These are phyloP conservation scores for Pythium graminicola DNA, from an alignment of 352 stramenopile genomes.

Conservation along the genomic window DNA sequence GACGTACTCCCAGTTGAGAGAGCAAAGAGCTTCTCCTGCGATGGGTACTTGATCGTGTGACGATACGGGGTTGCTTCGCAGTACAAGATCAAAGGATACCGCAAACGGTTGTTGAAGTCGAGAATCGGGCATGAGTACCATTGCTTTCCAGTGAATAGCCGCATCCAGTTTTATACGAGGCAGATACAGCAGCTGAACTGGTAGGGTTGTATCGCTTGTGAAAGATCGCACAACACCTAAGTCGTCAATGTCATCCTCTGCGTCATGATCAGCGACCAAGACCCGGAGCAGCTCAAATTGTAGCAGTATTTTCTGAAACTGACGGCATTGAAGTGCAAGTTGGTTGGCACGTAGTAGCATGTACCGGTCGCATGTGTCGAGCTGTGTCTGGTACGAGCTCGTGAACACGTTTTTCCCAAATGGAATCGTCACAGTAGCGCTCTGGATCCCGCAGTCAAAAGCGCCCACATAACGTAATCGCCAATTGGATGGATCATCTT, in stretches of 20 bases:
- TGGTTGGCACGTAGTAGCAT: slow-evolving; percentile 16
- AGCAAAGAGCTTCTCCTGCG: slow-evolving; percentile 37
- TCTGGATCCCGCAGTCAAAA: slow-evolving; percentile 39
- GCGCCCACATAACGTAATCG: slow-evolving; percentile 41
- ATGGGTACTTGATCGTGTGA: slow-evolving; percentile 34
- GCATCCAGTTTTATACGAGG: slow-evolving; percentile 26
- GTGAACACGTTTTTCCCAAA: slow-evolving; percentile 24
- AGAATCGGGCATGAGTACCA: too few species aligned
- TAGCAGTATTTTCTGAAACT: slow-evolving; percentile 47
- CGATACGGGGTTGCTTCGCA: slow-evolving; percentile 25
- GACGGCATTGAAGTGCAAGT: slow-evolving; percentile 36
- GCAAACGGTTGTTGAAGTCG: slow-evolving; percentile 28
- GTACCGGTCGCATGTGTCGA: slow-evolving; percentile 7
- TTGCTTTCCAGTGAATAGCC: slow-evolving; percentile 26
- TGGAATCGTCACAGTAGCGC: slow-evolving; percentile 27
- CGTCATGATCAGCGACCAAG: slow-evolving; percentile 12
- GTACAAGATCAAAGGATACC: slow-evolving; percentile 43
- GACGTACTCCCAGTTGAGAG: slow-evolving; percentile 66
- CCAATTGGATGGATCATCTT: slow-evolving; percentile 22
- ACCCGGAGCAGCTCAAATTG: slow-evolving; percentile 28
- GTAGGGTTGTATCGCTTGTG: background rate
- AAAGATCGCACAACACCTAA: background rate
- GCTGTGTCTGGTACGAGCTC: background rate
- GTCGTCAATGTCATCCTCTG: slow-evolving; percentile 1
- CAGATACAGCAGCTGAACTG: slow-evolving; percentile 22